Percentiles rank a stretch among this genome's conserved stretches.
Conservation (phyloP, 176 grass and related monocot species). For the Oryza longistaminata region DNA sequence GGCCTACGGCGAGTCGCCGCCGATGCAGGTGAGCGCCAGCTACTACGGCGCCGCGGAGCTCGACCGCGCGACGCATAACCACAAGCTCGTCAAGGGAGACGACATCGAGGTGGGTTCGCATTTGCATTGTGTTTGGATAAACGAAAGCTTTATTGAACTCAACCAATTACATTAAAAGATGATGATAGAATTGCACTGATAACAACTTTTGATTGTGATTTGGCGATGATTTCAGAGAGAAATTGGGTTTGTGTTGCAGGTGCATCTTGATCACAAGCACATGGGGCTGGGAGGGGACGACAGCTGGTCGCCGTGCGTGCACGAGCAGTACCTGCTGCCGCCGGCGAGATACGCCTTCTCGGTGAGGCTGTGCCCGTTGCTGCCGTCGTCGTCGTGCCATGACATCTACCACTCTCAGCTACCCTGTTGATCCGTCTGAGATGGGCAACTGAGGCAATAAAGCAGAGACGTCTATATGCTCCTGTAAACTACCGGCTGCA, state of each 20-base stretch:
- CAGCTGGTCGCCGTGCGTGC: constrained; percentile 79
- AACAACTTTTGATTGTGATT: too few species aligned
- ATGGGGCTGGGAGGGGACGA: constrained; percentile 93
- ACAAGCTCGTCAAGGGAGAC: constrained; percentile 57
- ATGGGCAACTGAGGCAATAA: not conserved
- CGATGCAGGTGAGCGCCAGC: constrained; percentile 91
- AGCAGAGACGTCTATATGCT: not conserved
- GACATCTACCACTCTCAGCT: constrained; percentile 72
- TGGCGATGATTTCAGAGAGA: not conserved
- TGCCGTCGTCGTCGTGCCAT: constrained; percentile 61
- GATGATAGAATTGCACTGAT: too few species aligned
- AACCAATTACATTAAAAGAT: too few species aligned
- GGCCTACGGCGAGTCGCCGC: constrained; percentile 50
- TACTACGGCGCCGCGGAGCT: constrained; percentile 75
- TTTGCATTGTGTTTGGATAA: too few species aligned
- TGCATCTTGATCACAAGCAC: constrained; percentile 90
- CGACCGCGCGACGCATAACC: constrained; percentile 60
- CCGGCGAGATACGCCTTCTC: constrained; percentile 68
- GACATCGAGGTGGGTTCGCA: constrained; percentile 69
- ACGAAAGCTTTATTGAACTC: too few species aligned
- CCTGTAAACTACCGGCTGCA: not conserved
- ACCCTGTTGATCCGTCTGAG: constrained; percentile 19
- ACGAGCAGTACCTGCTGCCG: constrained; percentile 73
- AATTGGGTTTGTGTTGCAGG: constrained; percentile 43
- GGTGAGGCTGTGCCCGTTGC: constrained; percentile 55